Base-by-base conservation (phyloP, 1,284 basidiomycete species). In the Papiliotrema laurentii region DNA sequence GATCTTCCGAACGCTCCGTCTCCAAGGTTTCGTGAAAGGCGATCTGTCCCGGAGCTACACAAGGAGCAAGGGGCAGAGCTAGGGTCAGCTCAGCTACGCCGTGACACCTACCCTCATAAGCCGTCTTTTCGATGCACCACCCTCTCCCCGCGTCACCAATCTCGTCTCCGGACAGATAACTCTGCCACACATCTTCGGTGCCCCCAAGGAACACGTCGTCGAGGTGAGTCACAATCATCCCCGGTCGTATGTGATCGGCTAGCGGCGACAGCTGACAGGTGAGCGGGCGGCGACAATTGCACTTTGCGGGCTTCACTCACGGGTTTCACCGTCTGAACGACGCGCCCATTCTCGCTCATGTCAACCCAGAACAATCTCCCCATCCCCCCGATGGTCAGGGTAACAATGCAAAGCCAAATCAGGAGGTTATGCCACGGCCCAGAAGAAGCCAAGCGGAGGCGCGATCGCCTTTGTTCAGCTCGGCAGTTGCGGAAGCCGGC, bases 341-440 rank as follows among this genome's bases (percentile, higher is more conserved):
- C 52, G 25, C 56, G 45, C 0, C 67, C 69, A 2, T 54, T 41
- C 4, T 37, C 38, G 3, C 53, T 38, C 7, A 48, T 38, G 49
- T 68, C 61, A 2, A 28, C 53, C 61, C 65, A 71, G 27, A 66
- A 59, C n/a, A 67, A 10, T n/a, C 36, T 43, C 3, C 58, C 50
- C 4, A 60, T 14, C 14, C 65, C 60, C 18, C 46, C 37, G 27
- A 51, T 44, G 10, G 53, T 40, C n/a, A 65, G 25, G 0, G 59
- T 38, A 28, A 41, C 49, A 3, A 68, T 28, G 13, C 53, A 27
- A 18, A 54, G 34, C 51, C 58, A 70, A 16, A 60, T 64, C 14
- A 69, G 28, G 40, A 72, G 53, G 45, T 74, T 74, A 52, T 71
- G 63, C 34, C 61, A 64, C 14, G 72, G 66, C 1, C 72, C 72